A percentile compares a stretch with the other conserved stretches of the same genome.
Conservation (phyloP, 2,329 filamentous ascomycete genomes). For the Ustulina deusta region DNA sequence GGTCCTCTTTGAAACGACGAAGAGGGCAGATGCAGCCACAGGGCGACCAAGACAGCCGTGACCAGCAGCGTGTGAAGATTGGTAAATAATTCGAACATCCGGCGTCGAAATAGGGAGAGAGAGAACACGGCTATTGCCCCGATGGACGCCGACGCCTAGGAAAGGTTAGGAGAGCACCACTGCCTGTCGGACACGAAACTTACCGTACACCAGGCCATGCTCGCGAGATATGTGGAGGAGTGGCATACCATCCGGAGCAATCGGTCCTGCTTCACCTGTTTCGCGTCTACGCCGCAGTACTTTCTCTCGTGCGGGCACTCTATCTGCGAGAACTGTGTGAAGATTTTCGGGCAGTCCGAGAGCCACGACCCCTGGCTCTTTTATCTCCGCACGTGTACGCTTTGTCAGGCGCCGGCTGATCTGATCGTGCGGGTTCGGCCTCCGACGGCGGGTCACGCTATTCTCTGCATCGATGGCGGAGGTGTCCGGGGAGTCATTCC, state of each 20-base stretch:
- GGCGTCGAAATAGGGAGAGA: neutral
- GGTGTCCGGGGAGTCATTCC: conserved; percentile 14
- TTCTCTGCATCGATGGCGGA: conserved; percentile 15
- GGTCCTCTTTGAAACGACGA: neutral
- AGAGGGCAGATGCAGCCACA: neutral
- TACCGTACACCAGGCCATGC: neutral
- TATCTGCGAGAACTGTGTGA: conserved; percentile 6
- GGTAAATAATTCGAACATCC: conserved; percentile 19
- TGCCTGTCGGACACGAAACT: neutral
- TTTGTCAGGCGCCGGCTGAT: conserved; percentile 15
- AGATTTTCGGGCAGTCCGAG: neutral
- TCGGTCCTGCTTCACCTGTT: neutral
- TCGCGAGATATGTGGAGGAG: neutral
- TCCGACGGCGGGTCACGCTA: conserved; percentile 24
- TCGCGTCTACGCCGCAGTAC: neutral
- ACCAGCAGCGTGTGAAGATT: conserved; percentile 2
- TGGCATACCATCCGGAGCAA: neutral
- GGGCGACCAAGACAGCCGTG: neutral
- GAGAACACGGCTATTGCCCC: neutral
- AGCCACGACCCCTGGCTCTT: conserved; percentile 16
- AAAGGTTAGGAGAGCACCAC: neutral
- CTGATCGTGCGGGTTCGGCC: conserved; percentile 23
- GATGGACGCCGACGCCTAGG: neutral
- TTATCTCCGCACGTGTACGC: neutral
- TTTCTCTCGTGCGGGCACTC: neutral